Percentiles rank a stretch among this genome's conserved stretches.
Evolutionary conservation across 768 basidiomycete species (phyloP).

Genomic region (Roridomyces roridus): DNA sequence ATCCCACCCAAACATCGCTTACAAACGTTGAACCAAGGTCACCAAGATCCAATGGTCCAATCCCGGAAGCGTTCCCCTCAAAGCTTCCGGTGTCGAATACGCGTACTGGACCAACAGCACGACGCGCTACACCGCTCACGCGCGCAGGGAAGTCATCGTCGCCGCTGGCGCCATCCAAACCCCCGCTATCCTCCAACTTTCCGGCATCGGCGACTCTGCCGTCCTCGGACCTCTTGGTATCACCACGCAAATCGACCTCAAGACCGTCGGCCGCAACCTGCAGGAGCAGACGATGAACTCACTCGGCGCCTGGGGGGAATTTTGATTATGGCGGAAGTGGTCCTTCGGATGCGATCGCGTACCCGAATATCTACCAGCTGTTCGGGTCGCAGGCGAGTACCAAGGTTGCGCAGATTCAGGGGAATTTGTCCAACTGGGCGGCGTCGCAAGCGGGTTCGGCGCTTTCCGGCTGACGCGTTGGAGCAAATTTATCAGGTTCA

Average conservation of each 20-base stretch:
- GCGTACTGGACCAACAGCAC: constrained; percentile 42
- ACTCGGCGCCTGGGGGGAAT: constrained; percentile 46
- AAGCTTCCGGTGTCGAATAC: constrained; percentile 54
- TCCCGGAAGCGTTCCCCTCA: constrained; percentile 39
- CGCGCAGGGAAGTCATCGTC: constrained; percentile 56
- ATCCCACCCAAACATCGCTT: not conserved
- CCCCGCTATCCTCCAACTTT: constrained; percentile 57
- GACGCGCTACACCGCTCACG: constrained; percentile 46
- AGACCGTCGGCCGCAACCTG: constrained; percentile 60
- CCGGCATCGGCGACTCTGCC: constrained; percentile 60
- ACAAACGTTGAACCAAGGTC: constrained; percentile 36
- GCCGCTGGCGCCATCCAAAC: constrained; percentile 61
- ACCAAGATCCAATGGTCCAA: constrained; percentile 50
- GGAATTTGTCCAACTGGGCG: constrained; percentile 49
- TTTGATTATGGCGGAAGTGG: constrained; percentile 48
- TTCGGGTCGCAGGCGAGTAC: constrained; percentile 41
- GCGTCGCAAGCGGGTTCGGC: constrained; percentile 47
- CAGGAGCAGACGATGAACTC: constrained; percentile 60
- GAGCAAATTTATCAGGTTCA: constrained; percentile 52
- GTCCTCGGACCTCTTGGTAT: constrained; percentile 55
- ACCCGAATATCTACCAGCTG: constrained; percentile 55
- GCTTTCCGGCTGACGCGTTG: constrained; percentile 46
- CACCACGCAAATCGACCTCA: constrained; percentile 49
- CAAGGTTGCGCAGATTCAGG: constrained; percentile 42
- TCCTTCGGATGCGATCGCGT: constrained; percentile 56